phyloP scores from a whole-genome alignment of 2,329 filamentous ascomycete genomes.

The Penicillium aurantiogriseum region DNA sequence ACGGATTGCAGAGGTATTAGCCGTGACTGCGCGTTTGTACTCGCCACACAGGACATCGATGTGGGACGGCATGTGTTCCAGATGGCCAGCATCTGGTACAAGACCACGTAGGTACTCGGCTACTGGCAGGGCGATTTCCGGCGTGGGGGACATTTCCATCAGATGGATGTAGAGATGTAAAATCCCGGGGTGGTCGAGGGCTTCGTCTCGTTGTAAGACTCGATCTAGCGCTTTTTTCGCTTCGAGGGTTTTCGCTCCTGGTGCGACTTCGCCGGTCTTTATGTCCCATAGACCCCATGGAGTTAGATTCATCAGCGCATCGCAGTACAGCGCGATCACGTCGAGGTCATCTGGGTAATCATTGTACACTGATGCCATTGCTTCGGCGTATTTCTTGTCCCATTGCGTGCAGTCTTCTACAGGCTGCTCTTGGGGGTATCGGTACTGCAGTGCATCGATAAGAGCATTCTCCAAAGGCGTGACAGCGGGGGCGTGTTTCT shows the following conservation, averaged over 20 bases:
- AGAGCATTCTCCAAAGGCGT: conserved; percentile 61
- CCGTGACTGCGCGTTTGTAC: conserved; percentile 63
- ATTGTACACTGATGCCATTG: conserved; percentile 57
- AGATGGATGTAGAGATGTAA: conserved; percentile 76
- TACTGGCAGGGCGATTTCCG: conserved; percentile 60
- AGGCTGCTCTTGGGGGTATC: conserved; percentile 58
- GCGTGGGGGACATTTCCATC: conserved; percentile 71
- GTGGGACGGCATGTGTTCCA: conserved; percentile 76
- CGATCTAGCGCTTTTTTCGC: conserved; percentile 58
- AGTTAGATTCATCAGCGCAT: conserved; percentile 65
- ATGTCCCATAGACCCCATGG: conserved; percentile 66
- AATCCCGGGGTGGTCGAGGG: conserved; percentile 63
- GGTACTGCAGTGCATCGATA: conserved; percentile 59
- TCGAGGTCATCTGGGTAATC: conserved; percentile 59
- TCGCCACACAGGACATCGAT: conserved; percentile 71
- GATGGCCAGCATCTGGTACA: conserved; percentile 68
- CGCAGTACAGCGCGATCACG: conserved; percentile 61
- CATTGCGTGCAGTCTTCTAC: conserved; percentile 52
- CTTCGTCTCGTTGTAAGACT: conserved; percentile 52
- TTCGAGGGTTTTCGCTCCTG: conserved; percentile 57
- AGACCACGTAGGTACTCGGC: conserved; percentile 64
- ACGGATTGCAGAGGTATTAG: conserved; percentile 64
- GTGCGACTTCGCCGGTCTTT: conserved; percentile 55
- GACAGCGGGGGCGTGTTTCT: conserved; percentile 35
- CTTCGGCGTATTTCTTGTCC: conserved; percentile 61